Conservation (phyloP, 1,284 basidiomycete genomes). For the Cystobasidiaceae sp. region DNA sequence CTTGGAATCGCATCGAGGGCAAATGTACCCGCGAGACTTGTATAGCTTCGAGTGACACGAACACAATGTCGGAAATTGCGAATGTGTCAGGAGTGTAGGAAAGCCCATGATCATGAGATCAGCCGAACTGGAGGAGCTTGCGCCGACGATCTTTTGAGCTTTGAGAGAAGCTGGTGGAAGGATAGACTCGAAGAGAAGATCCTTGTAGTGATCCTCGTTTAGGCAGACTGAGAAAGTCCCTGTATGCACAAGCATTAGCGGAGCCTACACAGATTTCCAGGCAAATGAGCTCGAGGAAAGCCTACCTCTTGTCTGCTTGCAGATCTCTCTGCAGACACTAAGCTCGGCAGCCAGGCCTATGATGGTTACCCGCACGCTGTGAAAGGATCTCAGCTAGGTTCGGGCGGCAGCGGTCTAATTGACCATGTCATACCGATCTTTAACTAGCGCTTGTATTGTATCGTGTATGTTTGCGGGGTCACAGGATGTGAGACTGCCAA, state of each 20-base stretch:
- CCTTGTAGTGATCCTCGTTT: slow-evolving; percentile 94
- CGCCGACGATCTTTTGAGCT: not conserved
- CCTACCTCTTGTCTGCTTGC: slow-evolving; percentile 78
- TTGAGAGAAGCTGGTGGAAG: slow-evolving; percentile 71
- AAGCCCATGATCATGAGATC: slow-evolving; percentile 99
- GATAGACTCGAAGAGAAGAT: slow-evolving; percentile 90
- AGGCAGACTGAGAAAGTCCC: slow-evolving; percentile 90
- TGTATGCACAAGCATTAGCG: slow-evolving; percentile 44
- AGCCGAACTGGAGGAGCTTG: slow-evolving; percentile 29
- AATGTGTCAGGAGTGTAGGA: slow-evolving; percentile 62
- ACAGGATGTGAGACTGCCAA: slow-evolving; percentile 90
- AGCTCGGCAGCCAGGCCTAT: slow-evolving; percentile 93
- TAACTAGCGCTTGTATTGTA: slow-evolving; percentile 73
- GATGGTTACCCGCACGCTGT: slow-evolving; percentile 82
- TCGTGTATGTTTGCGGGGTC: slow-evolving; percentile 96
- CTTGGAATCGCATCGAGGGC: slow-evolving; percentile 85
- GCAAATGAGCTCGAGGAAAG: slow-evolving; percentile 22
- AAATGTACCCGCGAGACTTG: slow-evolving; percentile 85
- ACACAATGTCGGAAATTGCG: slow-evolving; percentile 75
- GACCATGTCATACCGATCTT: slow-evolving; percentile 50
- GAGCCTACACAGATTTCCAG: not conserved
- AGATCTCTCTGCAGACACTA: slow-evolving; percentile 89
- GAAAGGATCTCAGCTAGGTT: not conserved
- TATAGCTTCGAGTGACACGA: slow-evolving; percentile 81
- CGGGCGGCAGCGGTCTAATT: not conserved